A percentile compares a stretch with the other conserved stretches of the same genome.
These are phyloP conservation scores for Hanseniaspora taiwanica DNA, from an alignment of 805 yeast species.

Conservation along the genomic window DNA sequence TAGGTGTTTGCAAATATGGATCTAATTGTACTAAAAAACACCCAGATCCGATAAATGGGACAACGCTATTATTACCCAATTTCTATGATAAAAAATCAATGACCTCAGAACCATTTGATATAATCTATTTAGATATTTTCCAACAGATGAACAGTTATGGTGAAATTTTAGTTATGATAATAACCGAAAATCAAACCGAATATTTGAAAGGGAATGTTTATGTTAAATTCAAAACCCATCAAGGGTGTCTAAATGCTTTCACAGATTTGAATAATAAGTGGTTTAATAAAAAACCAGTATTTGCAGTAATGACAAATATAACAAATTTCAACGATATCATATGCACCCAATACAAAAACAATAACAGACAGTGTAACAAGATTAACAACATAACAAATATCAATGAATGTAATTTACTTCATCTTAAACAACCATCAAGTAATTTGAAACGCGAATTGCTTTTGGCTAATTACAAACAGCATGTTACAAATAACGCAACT, in stretches of 20 bases:
- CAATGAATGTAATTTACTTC: constrained; percentile 79
- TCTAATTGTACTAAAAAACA: constrained; percentile 72
- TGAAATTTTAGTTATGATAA: constrained; percentile 45
- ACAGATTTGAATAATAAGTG: constrained; percentile 61
- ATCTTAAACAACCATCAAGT: constrained; percentile 44
- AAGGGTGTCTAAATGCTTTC: constrained; percentile 48
- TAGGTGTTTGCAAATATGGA: constrained; percentile 92
- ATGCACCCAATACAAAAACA: constrained; percentile 57
- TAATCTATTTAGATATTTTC: constrained; percentile 3
- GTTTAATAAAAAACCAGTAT: constrained; percentile 70
- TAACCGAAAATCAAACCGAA: constrained; percentile 72
- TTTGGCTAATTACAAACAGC: constrained; percentile 6
- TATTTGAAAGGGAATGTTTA: constrained; percentile 83
- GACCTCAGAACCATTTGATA: background rate
- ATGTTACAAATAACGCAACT: too few species aligned
- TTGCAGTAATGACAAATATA: constrained; percentile 69
- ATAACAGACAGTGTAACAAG: constrained; percentile 53
- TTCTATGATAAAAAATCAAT: constrained; percentile 3
- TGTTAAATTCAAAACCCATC: constrained; percentile 41
- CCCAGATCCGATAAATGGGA: constrained; percentile 49
- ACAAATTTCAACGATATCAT: constrained; percentile 53
- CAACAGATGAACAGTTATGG: constrained; percentile 41
- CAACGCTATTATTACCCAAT: constrained; percentile 40
- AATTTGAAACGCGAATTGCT: constrained; percentile 29
- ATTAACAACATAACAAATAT: constrained; percentile 23